Base-by-base conservation (phyloP, 2,329 filamentous ascomycete species). In the Penicillium sp. region DNA sequence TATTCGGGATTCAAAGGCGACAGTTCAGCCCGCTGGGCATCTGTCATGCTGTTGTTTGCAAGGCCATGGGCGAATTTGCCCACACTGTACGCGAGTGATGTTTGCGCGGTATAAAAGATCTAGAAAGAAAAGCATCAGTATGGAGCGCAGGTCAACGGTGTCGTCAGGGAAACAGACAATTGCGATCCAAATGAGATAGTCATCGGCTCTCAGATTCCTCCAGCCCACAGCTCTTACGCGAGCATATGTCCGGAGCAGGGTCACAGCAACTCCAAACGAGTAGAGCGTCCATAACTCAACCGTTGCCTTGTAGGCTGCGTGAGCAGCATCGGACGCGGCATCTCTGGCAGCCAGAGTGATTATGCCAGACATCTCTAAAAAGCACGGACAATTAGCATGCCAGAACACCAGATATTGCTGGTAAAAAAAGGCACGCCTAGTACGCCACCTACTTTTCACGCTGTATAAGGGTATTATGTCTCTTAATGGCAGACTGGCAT, bases 1-100 rank as follows among this genome's bases (percentile, higher is more conserved):
- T 80, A 84, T 63, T 84, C 81, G 0, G 71, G 67, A 38, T 76
- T 73, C 11, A 70, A 58, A 0, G 76, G 71, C 3, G 74, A 72
- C 17, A 86, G 69, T 0, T 75, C 72, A 7, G 66, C 72, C 8
- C 84, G 77, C 60, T 83, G 69, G 8, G 75, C 76, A 28, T 79
- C 70, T 2, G 83, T 81, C 81, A 87, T 84, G 55, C 77, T 77
- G 62, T 83, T 83, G 60, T 86, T 86, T 14, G 83, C 82, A 1
- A 86, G 72, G 0, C 83, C 83, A 47, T 76, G 71, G 17, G 76
- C 80, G 14, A 70, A 67, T 37, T 76, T 75, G 12, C 80, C 80
- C 10, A 83, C 78, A n/a, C 73, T 75, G 49, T 83, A 80, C 4
- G 77, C 79, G 17, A 81, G 71, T 34, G 72, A 73, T 0, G 81